Evolutionary conservation across 169 alveolate species (phyloP), one percentile per base, ranked within the genome.

Genomic region (Plasmodium berghei): DNA sequence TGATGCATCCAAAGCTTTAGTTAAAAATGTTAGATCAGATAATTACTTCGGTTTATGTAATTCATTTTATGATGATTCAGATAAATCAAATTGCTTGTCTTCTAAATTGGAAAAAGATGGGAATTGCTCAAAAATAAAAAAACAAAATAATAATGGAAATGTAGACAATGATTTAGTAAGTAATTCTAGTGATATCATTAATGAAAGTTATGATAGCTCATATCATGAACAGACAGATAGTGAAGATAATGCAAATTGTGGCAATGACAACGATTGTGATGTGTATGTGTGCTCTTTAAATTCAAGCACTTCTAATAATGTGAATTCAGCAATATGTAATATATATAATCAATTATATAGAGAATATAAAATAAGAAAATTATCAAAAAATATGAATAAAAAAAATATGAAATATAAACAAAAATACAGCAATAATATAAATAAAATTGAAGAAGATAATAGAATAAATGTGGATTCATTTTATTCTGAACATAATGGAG

Each of bases 271-370:
- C 3, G 89, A 77, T 14, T 52, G 55, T 28, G 89, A 77, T 18
- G 42, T 66, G 26, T 77, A 77, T 28, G 74, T 77, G 42, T 77
- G 89, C 16, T 77, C 80, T 6, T 56, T 77, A 14, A 77, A 77
- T 52, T 77, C 89, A 0, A 77, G 77, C 45, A 77, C 89, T 0
- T 77, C 89, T 0, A 77, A 77, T 14, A 77, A 66, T 66, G 71
- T 77, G 18, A 77, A 77, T 52, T 66, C 80, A 5, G 77, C 89
- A 9, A 67, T 77, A 28, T 77, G 49, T 9, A 77, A 77, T 10
- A 77, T 77, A 52, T 77, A 77, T 52, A 66, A 45, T 10, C 89
- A 77, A 62, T 58, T 77, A n/a, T 77, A 77, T 45, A 77, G 46
- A 70, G 89, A 77, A 24, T 77, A 77, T 70, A 77, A 77, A 55